Evolutionary conservation across 1,139 yeast genomes (phyloP), one percentile per base, ranked within the genome.

Genomic region (Debaryomyces robertsiae): DNA sequence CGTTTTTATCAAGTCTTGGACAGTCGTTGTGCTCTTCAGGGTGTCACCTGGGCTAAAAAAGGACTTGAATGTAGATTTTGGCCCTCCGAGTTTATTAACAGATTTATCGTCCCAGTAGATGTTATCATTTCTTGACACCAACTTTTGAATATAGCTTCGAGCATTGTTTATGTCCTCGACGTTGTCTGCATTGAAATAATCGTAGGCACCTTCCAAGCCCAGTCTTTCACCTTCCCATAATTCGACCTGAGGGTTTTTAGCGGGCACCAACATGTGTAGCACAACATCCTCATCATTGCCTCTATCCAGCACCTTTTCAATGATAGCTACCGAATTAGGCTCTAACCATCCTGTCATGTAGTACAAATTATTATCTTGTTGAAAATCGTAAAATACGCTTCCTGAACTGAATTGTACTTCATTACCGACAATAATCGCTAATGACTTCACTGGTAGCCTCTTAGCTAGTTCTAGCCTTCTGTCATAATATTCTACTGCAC

Each of bases 171-270:
- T 72, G 37, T 81, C 77, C 30, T 75, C 77, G 2, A 87, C 84
- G 40, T 73, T 72, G 59, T 90, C 98, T 3, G 96, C 96, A 60
- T 91, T 93, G 67, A 93, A 93, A 37, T 83, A 77, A 38, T 88
- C 91, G 40, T 66, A 67, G 0, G 86, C 96, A 9, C 95, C 96
- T 37, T 82, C 79, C 6, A 84, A 73, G 1, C 99, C 99, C 29
- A 95, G 84, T 52, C 95, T 76, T 31, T 79, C 82, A 7, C 99
- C 99, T 54, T 91, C 97, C 99, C 99, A 93, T 47, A 84, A 79
- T 61, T 93, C 98, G 23, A 78, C 79, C 36, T 69, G 69, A 5
- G 80, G 76, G 57, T 91, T 84, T 54, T 83, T 83, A n/a, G 88
- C 89, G 2, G 93, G 96, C 5, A 91, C 96, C 41, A 90, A 67